Conservation (phyloP, 768 basidiomycete species). For the Sutorius australiensis region DNA sequence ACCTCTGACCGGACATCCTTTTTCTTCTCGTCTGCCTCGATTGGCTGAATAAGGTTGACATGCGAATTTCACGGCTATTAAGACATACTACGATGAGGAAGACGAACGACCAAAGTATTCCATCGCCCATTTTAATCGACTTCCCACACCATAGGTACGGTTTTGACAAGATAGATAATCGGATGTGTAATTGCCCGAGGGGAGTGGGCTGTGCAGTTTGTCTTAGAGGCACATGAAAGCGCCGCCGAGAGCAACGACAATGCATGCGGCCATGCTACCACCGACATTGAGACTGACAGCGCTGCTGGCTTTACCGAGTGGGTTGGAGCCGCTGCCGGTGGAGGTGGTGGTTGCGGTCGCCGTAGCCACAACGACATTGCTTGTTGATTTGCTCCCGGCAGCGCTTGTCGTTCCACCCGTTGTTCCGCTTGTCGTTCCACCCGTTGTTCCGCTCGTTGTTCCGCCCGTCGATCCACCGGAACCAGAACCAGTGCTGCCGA, state of each 20-base stretch:
- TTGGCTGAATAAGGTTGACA: no score
- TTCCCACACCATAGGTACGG: not conserved
- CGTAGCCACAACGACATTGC: not conserved
- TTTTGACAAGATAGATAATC: not conserved
- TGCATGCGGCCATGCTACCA: not conserved
- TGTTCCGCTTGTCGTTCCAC: not conserved
- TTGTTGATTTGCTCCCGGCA: no score
- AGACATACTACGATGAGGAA: not conserved
- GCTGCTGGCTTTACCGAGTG: not conserved
- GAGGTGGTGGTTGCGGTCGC: not conserved
- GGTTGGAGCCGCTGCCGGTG: not conserved
- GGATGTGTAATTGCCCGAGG: not conserved
- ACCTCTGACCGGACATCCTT: no score
- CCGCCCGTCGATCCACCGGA: not conserved
- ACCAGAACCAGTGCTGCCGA: conserved; percentile 5
- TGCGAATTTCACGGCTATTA: no score
- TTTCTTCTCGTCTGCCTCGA: no score
- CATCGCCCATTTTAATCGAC: not conserved
- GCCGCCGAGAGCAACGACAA: conserved; percentile 11
- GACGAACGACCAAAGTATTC: not conserved
- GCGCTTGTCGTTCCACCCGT: not conserved
- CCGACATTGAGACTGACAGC: conserved; percentile 6
- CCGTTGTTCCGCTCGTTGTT: not conserved
- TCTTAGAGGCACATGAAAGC: conserved; percentile 12
- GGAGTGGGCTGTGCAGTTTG: no score